Evolutionary conservation across 2,329 filamentous ascomycete species (phyloP).

Genomic region (Penicillium sp.): DNA sequence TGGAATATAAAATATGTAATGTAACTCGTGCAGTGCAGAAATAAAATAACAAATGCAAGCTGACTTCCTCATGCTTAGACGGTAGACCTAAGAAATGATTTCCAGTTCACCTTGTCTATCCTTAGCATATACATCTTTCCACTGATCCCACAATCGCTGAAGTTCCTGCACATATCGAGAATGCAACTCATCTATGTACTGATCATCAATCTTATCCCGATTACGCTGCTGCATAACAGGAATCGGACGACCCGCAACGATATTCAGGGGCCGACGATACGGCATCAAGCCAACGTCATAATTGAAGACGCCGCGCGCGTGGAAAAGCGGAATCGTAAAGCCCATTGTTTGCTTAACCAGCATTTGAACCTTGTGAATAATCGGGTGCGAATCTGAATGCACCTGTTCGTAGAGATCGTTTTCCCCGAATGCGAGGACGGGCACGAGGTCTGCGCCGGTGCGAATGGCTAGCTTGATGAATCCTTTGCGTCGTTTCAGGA

Average conservation of each 20-base stretch:
- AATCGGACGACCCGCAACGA: conserved; percentile 86
- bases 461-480: conserved; percentile 93
- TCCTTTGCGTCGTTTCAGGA: conserved; percentile 83
- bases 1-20: no score
- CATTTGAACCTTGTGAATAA: conserved; percentile 80
- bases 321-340: conserved; percentile 89
- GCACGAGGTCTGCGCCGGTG: conserved; percentile 90
- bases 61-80: no score
- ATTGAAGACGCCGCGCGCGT: conserved; percentile 92
- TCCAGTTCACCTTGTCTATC: conserved; percentile 50
- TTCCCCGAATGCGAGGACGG: conserved; percentile 90
- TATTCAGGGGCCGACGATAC: conserved; percentile 82
- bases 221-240: conserved; percentile 64
- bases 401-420: conserved; percentile 96
- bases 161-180: conserved; percentile 71
- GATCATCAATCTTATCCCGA: conserved; percentile 66
- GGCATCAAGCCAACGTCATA: conserved; percentile 97
- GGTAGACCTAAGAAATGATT: conserved; percentile 39
- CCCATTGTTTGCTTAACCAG: conserved; percentile 83
- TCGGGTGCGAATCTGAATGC: conserved; percentile 73
- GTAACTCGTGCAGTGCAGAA: not conserved
- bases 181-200: conserved; percentile 81
- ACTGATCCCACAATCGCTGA: conserved; percentile 50
- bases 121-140: conserved; percentile 51
- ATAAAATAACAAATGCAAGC: no score